phyloP scores from a whole-genome alignment of 352 stramenopile genomes.

The Globisporangium spiculum region DNA sequence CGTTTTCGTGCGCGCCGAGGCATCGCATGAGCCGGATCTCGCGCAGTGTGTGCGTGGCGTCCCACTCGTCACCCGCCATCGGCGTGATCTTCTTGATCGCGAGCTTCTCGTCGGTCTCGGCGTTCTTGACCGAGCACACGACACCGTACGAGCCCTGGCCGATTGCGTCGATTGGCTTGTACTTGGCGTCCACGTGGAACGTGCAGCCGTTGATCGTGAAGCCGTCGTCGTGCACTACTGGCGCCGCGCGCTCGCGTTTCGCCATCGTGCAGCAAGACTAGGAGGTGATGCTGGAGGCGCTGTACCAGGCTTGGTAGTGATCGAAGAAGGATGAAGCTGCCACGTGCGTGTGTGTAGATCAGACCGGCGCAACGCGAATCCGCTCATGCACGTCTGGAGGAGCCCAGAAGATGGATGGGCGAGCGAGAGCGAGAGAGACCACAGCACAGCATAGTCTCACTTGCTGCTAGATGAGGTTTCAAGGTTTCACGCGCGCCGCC shows the following conservation, averaged over 20 bases:
- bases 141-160: slow-evolving; percentile 93
- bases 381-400: slow-evolving; percentile 10
- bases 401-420: background rate
- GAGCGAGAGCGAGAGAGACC: background rate
- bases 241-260: slow-evolving; percentile 56
- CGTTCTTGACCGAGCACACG: slow-evolving; percentile 87
- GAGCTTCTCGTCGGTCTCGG: slow-evolving; percentile 73
- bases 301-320: background rate
- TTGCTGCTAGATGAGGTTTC: slow-evolving; percentile 1
- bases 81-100: slow-evolving; percentile 93
- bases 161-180: slow-evolving; percentile 84
- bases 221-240: slow-evolving; percentile 63
- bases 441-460: background rate
- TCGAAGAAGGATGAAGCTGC: background rate
- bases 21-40: slow-evolving; percentile 90
- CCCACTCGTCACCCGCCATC: slow-evolving; percentile 88
- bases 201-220: slow-evolving; percentile 83
- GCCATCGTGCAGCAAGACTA: slow-evolving; percentile 29
- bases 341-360: background rate
- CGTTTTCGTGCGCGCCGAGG: slow-evolving; percentile 89
- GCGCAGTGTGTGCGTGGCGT: slow-evolving; percentile 89
- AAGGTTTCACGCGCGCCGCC: slow-evolving; percentile 9
- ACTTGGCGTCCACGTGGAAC: slow-evolving; percentile 82
- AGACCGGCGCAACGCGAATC: slow-evolving; percentile 14
- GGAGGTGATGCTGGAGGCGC: background rate